Conservation (phyloP, 208 protist genomes). For the Porcisia hertigi region DNA sequence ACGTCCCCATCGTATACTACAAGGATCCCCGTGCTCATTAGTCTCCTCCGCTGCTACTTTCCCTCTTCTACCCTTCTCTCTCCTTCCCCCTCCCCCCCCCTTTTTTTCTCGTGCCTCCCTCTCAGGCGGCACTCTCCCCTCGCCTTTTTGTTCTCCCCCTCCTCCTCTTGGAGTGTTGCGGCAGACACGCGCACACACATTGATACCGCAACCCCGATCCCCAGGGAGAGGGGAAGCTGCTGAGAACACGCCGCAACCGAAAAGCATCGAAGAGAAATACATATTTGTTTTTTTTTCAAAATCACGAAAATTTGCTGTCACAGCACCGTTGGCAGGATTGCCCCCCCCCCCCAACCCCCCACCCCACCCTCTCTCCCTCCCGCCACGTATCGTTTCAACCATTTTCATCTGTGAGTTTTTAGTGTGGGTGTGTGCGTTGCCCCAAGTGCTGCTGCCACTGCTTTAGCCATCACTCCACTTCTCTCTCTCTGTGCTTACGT, state of each 20-base stretch:
- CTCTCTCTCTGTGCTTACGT: background rate
- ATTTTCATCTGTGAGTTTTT: too few species aligned
- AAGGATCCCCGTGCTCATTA: too few species aligned
- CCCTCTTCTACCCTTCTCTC: constrained; percentile 5
- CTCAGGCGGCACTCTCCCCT: background rate
- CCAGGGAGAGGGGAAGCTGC: too few species aligned
- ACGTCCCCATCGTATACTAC: background rate
- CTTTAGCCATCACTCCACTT: too few species aligned
- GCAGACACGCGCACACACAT: too few species aligned
- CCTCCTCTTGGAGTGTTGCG: background rate
- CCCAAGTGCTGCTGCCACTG: too few species aligned
- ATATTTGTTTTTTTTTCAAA: too few species aligned
- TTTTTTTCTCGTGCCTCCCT: background rate
- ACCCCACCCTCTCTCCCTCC: background rate
- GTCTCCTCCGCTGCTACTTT: background rate
- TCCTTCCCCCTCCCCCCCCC: too few species aligned
- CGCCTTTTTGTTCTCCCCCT: background rate
- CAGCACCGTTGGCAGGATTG: background rate
- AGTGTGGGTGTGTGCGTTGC: background rate
- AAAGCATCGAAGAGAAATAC: too few species aligned
- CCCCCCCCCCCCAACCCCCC: background rate
- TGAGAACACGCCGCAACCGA: too few species aligned
- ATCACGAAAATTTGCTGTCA: too few species aligned
- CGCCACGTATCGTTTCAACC: background rate
- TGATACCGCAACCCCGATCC: too few species aligned